These are phyloP conservation scores for Paratrypanosoma confusum DNA, from an alignment of 208 protist genomes.

Conservation along the genomic window DNA sequence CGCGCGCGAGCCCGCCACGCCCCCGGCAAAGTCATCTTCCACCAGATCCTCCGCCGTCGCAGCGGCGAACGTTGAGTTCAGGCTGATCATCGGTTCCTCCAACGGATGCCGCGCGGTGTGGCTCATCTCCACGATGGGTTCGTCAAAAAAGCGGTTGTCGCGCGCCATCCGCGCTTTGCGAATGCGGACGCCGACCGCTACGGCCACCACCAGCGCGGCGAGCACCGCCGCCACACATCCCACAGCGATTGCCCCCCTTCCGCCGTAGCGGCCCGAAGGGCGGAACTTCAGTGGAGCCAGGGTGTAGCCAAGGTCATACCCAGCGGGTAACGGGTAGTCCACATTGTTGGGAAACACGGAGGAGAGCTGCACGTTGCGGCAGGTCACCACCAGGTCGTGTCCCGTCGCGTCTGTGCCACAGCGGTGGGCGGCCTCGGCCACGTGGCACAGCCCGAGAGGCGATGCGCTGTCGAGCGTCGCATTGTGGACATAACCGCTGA, in stretches of 20 bases:
- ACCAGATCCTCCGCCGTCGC: too few relatives aligned
- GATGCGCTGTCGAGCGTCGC: conserved; percentile 4
- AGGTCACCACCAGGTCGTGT: too few relatives aligned
- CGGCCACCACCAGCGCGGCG: background rate
- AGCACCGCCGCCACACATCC: conserved; percentile 1
- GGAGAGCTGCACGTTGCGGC: too few relatives aligned
- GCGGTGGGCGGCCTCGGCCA: background rate
- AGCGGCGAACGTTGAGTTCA: too few relatives aligned
- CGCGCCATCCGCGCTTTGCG: conserved; percentile 6
- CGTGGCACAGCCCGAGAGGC: conserved; percentile 7
- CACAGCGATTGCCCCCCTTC: background rate
- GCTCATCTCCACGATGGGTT: background rate
- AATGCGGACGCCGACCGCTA: background rate
- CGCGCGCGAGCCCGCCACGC: too few relatives aligned
- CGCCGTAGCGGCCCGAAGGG: background rate
- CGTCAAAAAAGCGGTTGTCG: conserved; percentile 12
- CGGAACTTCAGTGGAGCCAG: conserved; percentile 1
- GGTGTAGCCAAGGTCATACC: conserved; percentile 6
- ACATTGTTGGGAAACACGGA: too few relatives aligned
- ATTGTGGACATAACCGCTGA: conserved; percentile 1
- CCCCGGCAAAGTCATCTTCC: too few relatives aligned
- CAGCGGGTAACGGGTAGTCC: too few relatives aligned
- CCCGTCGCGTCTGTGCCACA: too few relatives aligned
- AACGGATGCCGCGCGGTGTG: background rate
- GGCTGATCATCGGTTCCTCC: background rate